Conservation (phyloP, 805 yeast genomes). For the Lipomyces yamanashiensis region DNA sequence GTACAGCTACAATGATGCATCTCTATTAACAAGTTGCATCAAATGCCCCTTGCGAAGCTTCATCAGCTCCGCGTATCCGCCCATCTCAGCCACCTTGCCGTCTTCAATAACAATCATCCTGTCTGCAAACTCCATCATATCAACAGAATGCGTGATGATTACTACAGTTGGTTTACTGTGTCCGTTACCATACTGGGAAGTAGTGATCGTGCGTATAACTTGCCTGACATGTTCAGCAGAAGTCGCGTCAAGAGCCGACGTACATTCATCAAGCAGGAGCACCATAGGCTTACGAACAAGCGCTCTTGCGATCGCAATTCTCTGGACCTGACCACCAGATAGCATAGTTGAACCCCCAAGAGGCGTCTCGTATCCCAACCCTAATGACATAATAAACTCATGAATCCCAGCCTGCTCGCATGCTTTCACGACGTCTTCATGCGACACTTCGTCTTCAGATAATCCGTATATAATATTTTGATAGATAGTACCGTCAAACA, state of each 20-base stretch:
- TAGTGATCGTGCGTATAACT: slow-evolving; percentile 50
- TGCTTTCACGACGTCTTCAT: slow-evolving; percentile 45
- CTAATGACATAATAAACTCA: slow-evolving; percentile 59
- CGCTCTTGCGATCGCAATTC: slow-evolving; percentile 84
- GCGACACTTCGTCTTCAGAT: not conserved
- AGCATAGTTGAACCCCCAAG: slow-evolving; percentile 59
- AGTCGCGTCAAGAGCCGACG: slow-evolving; percentile 79
- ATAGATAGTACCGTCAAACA: slow-evolving; percentile 73
- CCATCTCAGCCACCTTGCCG: slow-evolving; percentile 29
- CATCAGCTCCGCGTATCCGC: slow-evolving; percentile 25
- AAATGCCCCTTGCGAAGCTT: slow-evolving; percentile 3
- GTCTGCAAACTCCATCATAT: slow-evolving; percentile 65
- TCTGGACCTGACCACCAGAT: slow-evolving; percentile 91
- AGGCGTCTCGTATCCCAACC: slow-evolving; percentile 62
- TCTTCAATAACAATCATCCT: slow-evolving; percentile 47
- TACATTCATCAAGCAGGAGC: slow-evolving; percentile 79
- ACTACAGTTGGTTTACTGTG: slow-evolving; percentile 48
- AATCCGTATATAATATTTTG: slow-evolving; percentile 75
- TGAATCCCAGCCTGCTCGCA: slow-evolving; percentile 56
- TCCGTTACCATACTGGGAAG: slow-evolving; percentile 6
- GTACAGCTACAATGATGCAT: too few species aligned
- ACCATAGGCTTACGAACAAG: slow-evolving; percentile 69
- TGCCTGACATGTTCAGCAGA: slow-evolving; percentile 58
- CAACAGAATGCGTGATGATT: slow-evolving; percentile 74
- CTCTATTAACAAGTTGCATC: slow-evolving; percentile 5